Evolutionary conservation across 371 early-diverging fungal species (phyloP).

Genomic region (Batrachochytrium dendrobatidis): DNA sequence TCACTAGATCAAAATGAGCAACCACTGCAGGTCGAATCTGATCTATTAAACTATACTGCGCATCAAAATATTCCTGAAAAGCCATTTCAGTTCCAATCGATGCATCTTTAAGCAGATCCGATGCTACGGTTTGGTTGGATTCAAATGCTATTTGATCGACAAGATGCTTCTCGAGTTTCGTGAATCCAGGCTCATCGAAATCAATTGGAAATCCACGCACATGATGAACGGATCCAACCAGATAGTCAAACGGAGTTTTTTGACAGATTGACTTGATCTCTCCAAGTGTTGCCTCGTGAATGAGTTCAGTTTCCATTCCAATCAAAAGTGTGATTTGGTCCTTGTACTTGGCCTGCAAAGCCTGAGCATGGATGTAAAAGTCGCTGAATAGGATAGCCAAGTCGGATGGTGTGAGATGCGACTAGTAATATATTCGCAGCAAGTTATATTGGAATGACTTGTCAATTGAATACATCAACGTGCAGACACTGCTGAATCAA

Average conservation of each 20-base stretch:
- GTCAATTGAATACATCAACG: no score
- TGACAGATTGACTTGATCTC: slow-evolving; percentile 23
- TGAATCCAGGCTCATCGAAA: slow-evolving; percentile 49
- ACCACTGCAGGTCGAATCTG: slow-evolving; percentile 68
- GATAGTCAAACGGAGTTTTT: slow-evolving; percentile 53
- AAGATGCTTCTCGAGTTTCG: slow-evolving; percentile 14
- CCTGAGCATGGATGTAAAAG: slow-evolving; percentile 63
- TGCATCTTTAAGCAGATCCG: no score
- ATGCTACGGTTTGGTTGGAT: slow-evolving; percentile 9
- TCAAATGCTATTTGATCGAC: slow-evolving; percentile 1
- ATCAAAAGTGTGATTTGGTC: slow-evolving; percentile 63
- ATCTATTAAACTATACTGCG: slow-evolving; percentile 68
- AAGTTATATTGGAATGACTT: no score
- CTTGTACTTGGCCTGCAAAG: slow-evolving; percentile 54
- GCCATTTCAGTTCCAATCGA: slow-evolving; percentile 37
- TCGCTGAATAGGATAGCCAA: slow-evolving; percentile 47
- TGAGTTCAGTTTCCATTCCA: slow-evolving; percentile 87
- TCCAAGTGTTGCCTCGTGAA: slow-evolving; percentile 33
- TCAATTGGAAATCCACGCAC: slow-evolving; percentile 75
- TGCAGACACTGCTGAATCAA: no score
- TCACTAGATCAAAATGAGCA: slow-evolving; percentile 90
- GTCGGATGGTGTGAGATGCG: slow-evolving; percentile 51
- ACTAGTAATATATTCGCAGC: no score
- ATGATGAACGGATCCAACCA: slow-evolving; percentile 95
- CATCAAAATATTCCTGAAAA: slow-evolving; percentile 79